Base-by-base conservation (phyloP, 163 green algal species). In the Scenedesmus sp. region DNA sequence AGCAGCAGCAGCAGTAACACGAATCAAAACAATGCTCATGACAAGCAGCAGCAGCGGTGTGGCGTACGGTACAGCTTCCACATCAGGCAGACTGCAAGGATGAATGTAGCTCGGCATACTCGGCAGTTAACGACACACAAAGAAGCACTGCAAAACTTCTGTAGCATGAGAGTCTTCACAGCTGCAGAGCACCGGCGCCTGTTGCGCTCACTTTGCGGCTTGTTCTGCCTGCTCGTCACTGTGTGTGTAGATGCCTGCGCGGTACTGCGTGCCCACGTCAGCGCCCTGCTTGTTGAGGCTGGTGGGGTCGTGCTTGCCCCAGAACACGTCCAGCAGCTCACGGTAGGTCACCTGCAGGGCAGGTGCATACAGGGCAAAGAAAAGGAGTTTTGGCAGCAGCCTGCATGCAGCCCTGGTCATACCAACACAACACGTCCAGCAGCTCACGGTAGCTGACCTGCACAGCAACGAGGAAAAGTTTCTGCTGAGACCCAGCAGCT, bases 261-360 rank as follows among this genome's bases (percentile, higher is more conserved):
- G 88, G 86, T 90, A 99, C 95, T 98, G 97, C 0, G 94, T 97
- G 79, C 97, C 97, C 0, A 93, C 92, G 77, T 99, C 97, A 62
- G 89, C 91, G 84, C 97, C 97, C 90, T 98, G 96, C 52, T 93
- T 93, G 93, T 98, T 97, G 23, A 95, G 89, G 18, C 94, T 92
- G 26, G 96, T 99, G 70, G 97, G 97, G 92, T 99, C 96, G 88
- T 98, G 96, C 2, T 94, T 89, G 6, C 85, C 67, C 92, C 95
- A 98, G 91, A 99, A 98, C 56, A 93, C 92, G 54, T 98, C 93
- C 64, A 98, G 91, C 64, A 99, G 95, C 70, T 95, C 23, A 7
- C 95, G 93, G 82, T 96, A 97, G 1, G 86, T 91, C 64, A 96
- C 94, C 88, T 94, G 85, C 66, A 57, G 0, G 90, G 59, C 2